Conservation (phyloP, 2,329 filamentous ascomycete genomes). For the Ceratocystis harringtonii region DNA sequence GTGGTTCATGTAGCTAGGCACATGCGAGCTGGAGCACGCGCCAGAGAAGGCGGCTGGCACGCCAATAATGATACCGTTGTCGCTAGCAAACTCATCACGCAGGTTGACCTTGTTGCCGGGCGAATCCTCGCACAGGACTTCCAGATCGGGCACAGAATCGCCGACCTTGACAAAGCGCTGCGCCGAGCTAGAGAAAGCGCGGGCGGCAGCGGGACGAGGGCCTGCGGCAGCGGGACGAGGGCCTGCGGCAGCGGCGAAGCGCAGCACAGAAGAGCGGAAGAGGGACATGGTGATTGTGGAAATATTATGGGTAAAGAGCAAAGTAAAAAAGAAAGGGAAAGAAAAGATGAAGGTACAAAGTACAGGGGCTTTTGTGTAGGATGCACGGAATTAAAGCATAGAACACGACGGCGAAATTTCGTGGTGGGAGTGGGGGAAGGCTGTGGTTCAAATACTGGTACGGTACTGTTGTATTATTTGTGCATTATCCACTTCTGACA, state of each 20-base stretch:
- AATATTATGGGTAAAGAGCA: not conserved
- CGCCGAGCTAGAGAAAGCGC: slow-evolving; percentile 45
- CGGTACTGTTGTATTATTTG: too few species aligned
- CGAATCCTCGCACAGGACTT: slow-evolving; percentile 68
- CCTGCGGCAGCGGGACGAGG: slow-evolving; percentile 1
- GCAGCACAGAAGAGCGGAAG: slow-evolving; percentile 12
- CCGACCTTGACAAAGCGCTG: slow-evolving; percentile 55
- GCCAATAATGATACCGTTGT: slow-evolving; percentile 56
- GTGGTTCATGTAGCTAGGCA: slow-evolving; percentile 76
- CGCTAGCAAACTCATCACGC: slow-evolving; percentile 51
- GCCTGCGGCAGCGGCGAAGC: slow-evolving; percentile 10
- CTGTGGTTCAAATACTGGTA: slow-evolving; percentile 6
- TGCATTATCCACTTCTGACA: too few species aligned
- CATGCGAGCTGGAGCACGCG: slow-evolving; percentile 47
- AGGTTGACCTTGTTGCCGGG: slow-evolving; percentile 87
- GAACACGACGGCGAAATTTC: not conserved
- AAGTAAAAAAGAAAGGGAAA: too few species aligned
- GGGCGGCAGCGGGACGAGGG: slow-evolving; percentile 3
- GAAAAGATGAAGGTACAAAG: too few species aligned
- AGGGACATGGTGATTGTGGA: slow-evolving; percentile 9
- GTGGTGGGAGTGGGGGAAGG: not conserved
- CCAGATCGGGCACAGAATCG: slow-evolving; percentile 61
- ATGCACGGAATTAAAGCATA: not conserved
- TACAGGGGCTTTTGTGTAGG: not conserved
- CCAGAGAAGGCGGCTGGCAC: slow-evolving; percentile 63